These are phyloP conservation scores for Daldinia grandis DNA, from an alignment of 495 filamentous ascomycete species.

Conservation along the genomic window DNA sequence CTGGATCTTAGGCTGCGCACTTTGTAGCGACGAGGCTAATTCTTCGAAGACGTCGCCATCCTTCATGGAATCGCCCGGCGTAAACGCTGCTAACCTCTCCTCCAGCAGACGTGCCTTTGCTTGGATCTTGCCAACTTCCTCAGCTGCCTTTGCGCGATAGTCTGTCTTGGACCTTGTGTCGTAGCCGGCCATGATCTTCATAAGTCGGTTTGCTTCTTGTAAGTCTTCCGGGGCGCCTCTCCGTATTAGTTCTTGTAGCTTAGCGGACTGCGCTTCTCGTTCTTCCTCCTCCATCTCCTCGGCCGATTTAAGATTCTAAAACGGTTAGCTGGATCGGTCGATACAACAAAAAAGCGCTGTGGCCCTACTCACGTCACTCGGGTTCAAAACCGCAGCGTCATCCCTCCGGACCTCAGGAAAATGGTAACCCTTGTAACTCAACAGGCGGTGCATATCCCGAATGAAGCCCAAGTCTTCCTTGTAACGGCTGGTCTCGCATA, in stretches of 20 bases:
- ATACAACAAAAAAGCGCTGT: not conserved
- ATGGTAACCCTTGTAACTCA: conserved; percentile 95
- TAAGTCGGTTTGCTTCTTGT: conserved; percentile 93
- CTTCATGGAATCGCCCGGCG: conserved; percentile 80
- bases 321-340: conserved; percentile 14
- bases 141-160: conserved; percentile 95
- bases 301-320: conserved; percentile 89
- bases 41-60: conserved; percentile 97
- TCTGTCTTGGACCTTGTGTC: conserved; percentile 95
- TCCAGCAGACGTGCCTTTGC: conserved; percentile 91
- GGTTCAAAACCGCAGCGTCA: conserved; percentile 96
- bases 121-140: conserved; percentile 92
- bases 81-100: conserved; percentile 87
- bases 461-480: conserved; percentile 97
- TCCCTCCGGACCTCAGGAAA: conserved; percentile 92
- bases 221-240: conserved; percentile 90
- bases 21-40: conserved; percentile 88
- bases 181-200: conserved; percentile 99
- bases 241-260: conserved; percentile 95
- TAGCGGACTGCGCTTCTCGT: conserved; percentile 90
- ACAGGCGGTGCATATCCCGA: conserved; percentile 93
- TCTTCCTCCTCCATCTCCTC: conserved; percentile 99
- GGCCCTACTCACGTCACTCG: conserved; percentile 80
- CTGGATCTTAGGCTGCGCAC: conserved; percentile 97
- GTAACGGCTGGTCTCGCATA: conserved; percentile 96